Evolutionary conservation across 805 yeast genomes (phyloP).

Genomic region (Saccharomycopsis malanga): DNA sequence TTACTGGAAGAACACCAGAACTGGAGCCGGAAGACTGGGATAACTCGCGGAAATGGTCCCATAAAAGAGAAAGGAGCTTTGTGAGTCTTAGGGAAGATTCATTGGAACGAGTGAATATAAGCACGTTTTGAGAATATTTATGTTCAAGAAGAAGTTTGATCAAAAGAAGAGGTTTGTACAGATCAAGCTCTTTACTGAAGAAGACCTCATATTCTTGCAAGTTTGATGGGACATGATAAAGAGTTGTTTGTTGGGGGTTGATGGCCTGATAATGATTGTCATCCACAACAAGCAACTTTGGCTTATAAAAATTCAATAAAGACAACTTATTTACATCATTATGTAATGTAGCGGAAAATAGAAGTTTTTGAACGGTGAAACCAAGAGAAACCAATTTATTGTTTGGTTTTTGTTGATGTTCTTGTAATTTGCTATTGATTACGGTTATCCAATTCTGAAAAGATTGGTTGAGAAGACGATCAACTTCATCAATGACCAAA

Average conservation of each 20-base stretch:
- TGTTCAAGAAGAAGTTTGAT: conserved; percentile 43
- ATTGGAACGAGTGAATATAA: conserved; percentile 68
- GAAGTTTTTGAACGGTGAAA: conserved; percentile 48
- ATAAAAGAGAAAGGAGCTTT: conserved; percentile 45
- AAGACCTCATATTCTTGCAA: conserved; percentile 29
- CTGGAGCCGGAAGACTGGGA: conserved; percentile 22
- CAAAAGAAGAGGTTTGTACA: conserved; percentile 68
- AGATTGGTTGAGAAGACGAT: conserved; percentile 72
- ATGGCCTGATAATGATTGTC: conserved; percentile 35
- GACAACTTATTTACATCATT: conserved; percentile 86
- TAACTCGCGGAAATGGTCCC: conserved; percentile 22
- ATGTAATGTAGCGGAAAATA: conserved; percentile 90
- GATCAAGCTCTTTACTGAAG: conserved; percentile 26
- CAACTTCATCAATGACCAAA: conserved; percentile 77
- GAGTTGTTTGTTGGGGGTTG: conserved; percentile 37
- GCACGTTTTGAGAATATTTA: conserved; percentile 35
- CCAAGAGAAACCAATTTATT: conserved; percentile 25
- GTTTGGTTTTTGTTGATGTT: conserved; percentile 31
- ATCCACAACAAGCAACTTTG: conserved; percentile 71
- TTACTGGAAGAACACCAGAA: conserved; percentile 5
- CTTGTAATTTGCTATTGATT: conserved; percentile 33
- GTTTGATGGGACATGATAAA: conserved; percentile 32
- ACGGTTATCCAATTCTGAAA: conserved; percentile 87
- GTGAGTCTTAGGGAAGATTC: conserved; percentile 82
- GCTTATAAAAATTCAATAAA: conserved; percentile 58